Conservation (phyloP, 2,329 filamentous ascomycete genomes). For the Arachnomyces sp. region DNA sequence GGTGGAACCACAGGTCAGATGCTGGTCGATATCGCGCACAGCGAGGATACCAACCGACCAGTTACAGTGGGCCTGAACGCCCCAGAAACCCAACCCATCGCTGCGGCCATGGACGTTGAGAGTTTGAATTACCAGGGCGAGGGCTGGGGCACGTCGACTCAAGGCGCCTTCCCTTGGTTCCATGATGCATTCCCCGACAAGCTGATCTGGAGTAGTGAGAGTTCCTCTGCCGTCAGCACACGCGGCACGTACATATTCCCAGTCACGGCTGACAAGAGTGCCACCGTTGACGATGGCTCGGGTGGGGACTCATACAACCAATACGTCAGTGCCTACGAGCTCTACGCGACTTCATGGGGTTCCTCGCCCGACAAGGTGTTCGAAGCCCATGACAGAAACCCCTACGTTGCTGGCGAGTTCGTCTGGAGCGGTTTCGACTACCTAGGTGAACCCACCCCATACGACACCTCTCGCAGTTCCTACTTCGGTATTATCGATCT, state of each 20-base stretch:
- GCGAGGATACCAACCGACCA: slow-evolving; percentile 43
- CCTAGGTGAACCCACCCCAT: slow-evolving; percentile 45
- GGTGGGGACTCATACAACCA: slow-evolving; percentile 31
- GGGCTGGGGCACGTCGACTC: slow-evolving; percentile 29
- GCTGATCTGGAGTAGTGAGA: slow-evolving; percentile 39
- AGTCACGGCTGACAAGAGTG: slow-evolving; percentile 33
- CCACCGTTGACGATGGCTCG: slow-evolving; percentile 29
- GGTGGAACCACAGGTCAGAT: slow-evolving; percentile 23
- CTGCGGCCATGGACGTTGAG: slow-evolving; percentile 39
- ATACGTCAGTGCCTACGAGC: slow-evolving; percentile 45
- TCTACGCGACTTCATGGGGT: slow-evolving; percentile 42
- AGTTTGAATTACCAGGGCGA: slow-evolving; percentile 51
- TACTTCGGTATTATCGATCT: slow-evolving; percentile 52
- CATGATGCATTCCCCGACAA: slow-evolving; percentile 40
- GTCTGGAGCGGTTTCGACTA: slow-evolving; percentile 48
- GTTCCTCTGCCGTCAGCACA: slow-evolving; percentile 41
- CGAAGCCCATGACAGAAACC: slow-evolving; percentile 37
- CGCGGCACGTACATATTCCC: slow-evolving; percentile 48
- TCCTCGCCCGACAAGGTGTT: slow-evolving; percentile 49
- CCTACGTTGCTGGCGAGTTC: slow-evolving; percentile 47
- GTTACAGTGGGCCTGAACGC: slow-evolving; percentile 41
- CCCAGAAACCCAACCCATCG: slow-evolving; percentile 31
- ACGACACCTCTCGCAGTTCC: slow-evolving; percentile 40
- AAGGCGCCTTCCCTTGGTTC: slow-evolving; percentile 35
- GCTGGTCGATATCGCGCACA: slow-evolving; percentile 35